A percentile compares a stretch with the other conserved stretches of the same genome.
Evolutionary conservation across 345 rosid genomes (phyloP).

Genomic region (Populus ilicifolia): DNA sequence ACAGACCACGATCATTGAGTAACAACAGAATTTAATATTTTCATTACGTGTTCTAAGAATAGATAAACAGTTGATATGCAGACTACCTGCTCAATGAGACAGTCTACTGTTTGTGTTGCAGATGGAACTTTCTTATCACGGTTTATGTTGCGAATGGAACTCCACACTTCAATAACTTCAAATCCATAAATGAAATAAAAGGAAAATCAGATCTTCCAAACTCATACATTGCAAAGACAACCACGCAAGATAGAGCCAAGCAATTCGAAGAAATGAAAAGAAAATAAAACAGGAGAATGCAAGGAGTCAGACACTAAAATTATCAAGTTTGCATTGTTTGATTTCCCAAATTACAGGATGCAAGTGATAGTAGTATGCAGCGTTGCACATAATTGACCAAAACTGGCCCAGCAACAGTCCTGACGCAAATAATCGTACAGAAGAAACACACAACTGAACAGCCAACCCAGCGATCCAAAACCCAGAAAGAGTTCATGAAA

Average conservation of each 20-base stretch:
- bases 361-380: not conserved
- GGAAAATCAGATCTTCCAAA: slow-evolving; percentile 28
- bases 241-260: not conserved
- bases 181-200: slow-evolving; percentile 5
- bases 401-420: not conserved
- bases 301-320: not conserved
- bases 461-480: not conserved
- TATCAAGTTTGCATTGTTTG: not conserved
- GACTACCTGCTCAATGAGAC: slow-evolving; percentile 20
- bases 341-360: not conserved
- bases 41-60: not conserved
- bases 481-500: not conserved
- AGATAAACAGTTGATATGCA: not conserved
- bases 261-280: not conserved
- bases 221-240: slow-evolving; percentile 6
- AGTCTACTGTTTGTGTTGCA: not conserved
- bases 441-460: not conserved
- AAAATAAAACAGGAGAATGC: not conserved
- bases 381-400: not conserved
- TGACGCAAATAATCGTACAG: not conserved
- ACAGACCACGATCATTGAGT: slow-evolving; percentile 4
- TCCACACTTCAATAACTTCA: slow-evolving; percentile 3
- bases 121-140: not conserved
- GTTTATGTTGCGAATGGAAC: slow-evolving; percentile 7
- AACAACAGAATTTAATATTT: not conserved